A percentile compares a stretch with the other conserved stretches of the same genome.
Conservation (phyloP, 805 yeast species). For the Blastobotrys chiropterorum region DNA sequence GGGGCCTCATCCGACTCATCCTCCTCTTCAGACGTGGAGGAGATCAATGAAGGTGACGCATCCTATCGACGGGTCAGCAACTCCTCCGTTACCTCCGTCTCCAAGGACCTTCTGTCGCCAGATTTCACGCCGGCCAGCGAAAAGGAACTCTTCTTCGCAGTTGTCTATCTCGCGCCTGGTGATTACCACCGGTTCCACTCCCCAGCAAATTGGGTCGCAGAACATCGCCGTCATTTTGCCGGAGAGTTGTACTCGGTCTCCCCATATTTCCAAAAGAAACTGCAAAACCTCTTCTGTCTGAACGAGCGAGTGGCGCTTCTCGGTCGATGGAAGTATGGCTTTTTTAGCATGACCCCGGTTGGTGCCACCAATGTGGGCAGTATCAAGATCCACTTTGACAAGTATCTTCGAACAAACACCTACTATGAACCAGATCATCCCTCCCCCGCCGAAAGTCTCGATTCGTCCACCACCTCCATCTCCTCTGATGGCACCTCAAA, state of each 20-base stretch:
- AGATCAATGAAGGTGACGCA: conserved; percentile 28
- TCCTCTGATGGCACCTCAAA: conserved; percentile 17
- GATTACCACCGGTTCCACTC: conserved; percentile 97
- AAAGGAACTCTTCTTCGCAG: conserved; percentile 74
- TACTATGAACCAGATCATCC: conserved; percentile 34
- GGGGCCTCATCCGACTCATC: conserved; percentile 22
- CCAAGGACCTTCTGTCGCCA: conserved; percentile 21
- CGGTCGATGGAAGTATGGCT: conserved; percentile 96
- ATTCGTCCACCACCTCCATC: conserved; percentile 2
- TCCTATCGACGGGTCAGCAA: background rate
- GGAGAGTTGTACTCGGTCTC: conserved; percentile 96
- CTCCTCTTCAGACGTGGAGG: conserved; percentile 33
- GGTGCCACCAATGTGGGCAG: conserved; percentile 99
- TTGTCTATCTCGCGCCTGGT: conserved; percentile 94
- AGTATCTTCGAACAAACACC: conserved; percentile 79
- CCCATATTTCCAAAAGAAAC: conserved; percentile 86
- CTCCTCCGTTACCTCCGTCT: conserved; percentile 22
- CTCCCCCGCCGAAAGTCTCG: conserved; percentile 8
- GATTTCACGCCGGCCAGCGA: conserved; percentile 31
- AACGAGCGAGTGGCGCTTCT: conserved; percentile 93
- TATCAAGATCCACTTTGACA: conserved; percentile 85
- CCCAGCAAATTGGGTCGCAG: conserved; percentile 93
- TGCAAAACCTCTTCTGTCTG: conserved; percentile 79
- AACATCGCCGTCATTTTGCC: conserved; percentile 86
- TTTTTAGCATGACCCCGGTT: conserved; percentile 97